These are phyloP conservation scores for Coemansia sp. DNA, from an alignment of 192 early-diverging fungal species.

Conservation along the genomic window DNA sequence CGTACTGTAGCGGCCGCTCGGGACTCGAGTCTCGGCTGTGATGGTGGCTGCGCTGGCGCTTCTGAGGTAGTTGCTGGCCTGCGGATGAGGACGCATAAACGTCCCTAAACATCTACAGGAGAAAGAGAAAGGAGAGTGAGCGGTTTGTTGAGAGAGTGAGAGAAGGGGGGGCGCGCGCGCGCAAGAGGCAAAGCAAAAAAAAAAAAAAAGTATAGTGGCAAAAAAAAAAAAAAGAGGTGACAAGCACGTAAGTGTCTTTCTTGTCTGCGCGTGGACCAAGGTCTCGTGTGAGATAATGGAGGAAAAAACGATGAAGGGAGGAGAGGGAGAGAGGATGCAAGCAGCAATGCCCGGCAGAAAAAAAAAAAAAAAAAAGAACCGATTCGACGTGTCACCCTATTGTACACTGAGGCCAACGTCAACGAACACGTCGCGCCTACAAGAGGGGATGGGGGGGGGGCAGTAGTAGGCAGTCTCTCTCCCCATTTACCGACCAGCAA, in stretches of 20 bases:
- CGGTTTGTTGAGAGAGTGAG: neutral
- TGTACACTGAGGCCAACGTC: neutral
- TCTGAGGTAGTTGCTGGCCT: slow-evolving; percentile 2
- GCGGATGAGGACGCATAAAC: neutral
- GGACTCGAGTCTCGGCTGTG: neutral
- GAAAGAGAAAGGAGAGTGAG: neutral
- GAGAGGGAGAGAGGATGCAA: neutral
- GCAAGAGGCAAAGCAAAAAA: neutral
- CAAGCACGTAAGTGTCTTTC: neutral
- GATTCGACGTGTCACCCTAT: neutral
- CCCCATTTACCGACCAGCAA: neutral
- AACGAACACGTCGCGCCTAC: neutral
- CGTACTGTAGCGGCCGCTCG: neutral
- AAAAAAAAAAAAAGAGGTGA: neutral
- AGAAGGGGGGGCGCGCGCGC: neutral
- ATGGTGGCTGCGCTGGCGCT: neutral
- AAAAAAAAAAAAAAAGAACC: too few relatives aligned
- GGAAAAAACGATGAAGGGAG: neutral
- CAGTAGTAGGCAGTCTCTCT: neutral
- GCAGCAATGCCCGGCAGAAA: neutral
- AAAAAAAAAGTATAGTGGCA: neutral
- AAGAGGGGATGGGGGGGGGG: too few relatives aligned
- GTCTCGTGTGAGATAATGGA: neutral
- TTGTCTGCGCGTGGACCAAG: neutral
- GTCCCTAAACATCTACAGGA: slow-evolving; percentile 1